Evolutionary conservation across 202 grass and related monocot species (phyloP).

Genomic region (Thinopyrum obtusiflorum): DNA sequence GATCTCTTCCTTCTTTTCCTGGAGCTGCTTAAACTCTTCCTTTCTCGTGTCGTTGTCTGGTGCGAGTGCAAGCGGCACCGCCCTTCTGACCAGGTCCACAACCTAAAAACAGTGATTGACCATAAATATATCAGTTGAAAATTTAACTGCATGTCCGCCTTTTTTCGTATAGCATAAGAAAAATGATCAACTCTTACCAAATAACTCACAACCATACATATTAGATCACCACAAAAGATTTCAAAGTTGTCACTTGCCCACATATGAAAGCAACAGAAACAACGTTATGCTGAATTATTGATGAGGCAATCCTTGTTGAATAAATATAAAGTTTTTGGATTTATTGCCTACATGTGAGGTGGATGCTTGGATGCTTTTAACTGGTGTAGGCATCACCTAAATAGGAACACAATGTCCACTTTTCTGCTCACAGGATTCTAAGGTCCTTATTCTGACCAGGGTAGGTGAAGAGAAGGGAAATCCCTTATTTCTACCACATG

Average conservation of each 20-base stretch:
- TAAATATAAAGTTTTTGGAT: conserved; percentile 2
- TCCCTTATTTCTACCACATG: not conserved
- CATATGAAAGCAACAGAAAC: not conserved
- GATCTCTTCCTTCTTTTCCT: conserved; percentile 59
- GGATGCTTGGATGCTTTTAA: conserved; percentile 12
- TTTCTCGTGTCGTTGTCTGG: conserved; percentile 36
- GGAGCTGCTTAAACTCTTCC: conserved; percentile 47
- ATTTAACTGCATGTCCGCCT: not conserved
- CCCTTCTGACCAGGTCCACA: conserved; percentile 59
- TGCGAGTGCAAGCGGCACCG: conserved; percentile 49
- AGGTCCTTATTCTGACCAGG: conserved; percentile 11
- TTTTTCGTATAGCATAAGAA: not conserved
- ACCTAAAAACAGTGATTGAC: conserved; percentile 30
- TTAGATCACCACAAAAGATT: not conserved
- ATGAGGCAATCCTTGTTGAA: not conserved
- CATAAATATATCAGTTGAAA: conserved; percentile 16
- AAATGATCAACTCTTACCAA: not conserved
- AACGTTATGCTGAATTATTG: not conserved
- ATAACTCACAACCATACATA: not conserved
- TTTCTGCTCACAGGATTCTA: conserved; percentile 1
- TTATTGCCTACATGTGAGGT: not conserved
- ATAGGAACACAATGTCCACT: conserved; percentile 13
- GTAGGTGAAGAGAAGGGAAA: conserved; percentile 26
- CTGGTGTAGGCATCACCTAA: not conserved
- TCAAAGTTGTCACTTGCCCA: not conserved